A percentile compares a stretch with the other conserved stretches of the same genome.
Conservation (phyloP, 1,139 yeast species). For the Saccharomycopsis phalli region DNA sequence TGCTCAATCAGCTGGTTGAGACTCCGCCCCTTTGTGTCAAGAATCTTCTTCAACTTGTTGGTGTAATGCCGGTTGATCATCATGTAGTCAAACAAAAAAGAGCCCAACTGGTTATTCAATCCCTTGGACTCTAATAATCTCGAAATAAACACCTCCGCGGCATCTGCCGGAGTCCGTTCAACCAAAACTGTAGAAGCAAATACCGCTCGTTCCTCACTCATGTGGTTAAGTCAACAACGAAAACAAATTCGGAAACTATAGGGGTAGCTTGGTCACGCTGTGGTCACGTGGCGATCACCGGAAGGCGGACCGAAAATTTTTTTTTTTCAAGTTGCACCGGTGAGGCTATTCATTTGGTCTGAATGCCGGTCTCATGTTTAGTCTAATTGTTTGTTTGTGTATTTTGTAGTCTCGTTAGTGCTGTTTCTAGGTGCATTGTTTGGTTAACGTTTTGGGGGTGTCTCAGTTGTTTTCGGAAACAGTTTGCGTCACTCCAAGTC, state of each 20-base stretch:
- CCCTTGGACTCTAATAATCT: constrained; percentile 39
- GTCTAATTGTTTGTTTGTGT: too few species aligned
- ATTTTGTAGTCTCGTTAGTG: too few species aligned
- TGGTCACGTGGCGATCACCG: too few species aligned
- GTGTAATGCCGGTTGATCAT: constrained; percentile 41
- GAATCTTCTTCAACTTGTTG: constrained; percentile 40
- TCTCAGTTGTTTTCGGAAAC: too few species aligned
- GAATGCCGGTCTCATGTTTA: too few species aligned
- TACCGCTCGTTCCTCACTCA: constrained; percentile 29
- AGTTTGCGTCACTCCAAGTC: too few species aligned
- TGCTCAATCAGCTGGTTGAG: constrained; percentile 18
- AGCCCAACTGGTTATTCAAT: constrained; percentile 41
- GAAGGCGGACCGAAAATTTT: too few species aligned
- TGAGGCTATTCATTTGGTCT: too few species aligned
- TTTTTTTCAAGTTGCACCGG: too few species aligned
- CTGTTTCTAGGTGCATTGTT: too few species aligned
- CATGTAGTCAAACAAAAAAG: constrained; percentile 47
- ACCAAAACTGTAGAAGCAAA: constrained; percentile 40
- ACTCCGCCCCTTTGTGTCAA: constrained; percentile 24
- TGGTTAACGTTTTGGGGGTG: too few species aligned
- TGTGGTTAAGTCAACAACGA: constrained; percentile 13
- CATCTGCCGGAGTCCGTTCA: constrained; percentile 38
- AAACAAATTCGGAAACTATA: not conserved
- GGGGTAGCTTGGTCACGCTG: not conserved
- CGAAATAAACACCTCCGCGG: constrained; percentile 38